phyloP scores from a whole-genome alignment of 2,329 filamentous ascomycete species.

The Arthrobotrys iridis region DNA sequence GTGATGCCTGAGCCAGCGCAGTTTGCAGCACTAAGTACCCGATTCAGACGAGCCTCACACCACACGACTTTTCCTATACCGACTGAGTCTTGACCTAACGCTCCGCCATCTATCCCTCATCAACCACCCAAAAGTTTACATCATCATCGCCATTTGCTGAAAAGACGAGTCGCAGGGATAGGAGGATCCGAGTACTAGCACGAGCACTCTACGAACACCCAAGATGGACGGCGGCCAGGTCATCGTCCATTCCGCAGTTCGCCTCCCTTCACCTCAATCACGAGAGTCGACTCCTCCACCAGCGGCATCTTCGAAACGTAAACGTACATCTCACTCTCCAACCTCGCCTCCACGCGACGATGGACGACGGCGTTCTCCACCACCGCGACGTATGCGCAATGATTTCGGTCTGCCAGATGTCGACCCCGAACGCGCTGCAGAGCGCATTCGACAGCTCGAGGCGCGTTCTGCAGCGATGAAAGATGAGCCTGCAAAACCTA shows the following conservation, averaged over 20 bases:
- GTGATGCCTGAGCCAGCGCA: conserved; percentile 18
- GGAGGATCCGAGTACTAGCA: background rate
- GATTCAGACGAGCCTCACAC: background rate
- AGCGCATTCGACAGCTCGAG: conserved; percentile 65
- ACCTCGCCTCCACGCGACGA: conserved; percentile 64
- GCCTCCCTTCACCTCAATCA: conserved; percentile 69
- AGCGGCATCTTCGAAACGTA: conserved; percentile 65
- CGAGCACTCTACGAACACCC: background rate
- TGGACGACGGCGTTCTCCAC: conserved; percentile 65
- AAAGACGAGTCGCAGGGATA: background rate
- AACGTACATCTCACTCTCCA: conserved; percentile 68
- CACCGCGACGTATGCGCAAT: conserved; percentile 59
- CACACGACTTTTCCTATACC: conserved; percentile 26
- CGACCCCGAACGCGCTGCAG: conserved; percentile 65
- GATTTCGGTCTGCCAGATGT: conserved; percentile 64
- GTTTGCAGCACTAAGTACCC: conserved; percentile 8
- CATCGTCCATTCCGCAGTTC: conserved; percentile 68
- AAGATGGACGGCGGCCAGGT: conserved; percentile 61
- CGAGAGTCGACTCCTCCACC: conserved; percentile 65
- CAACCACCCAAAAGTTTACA: background rate
- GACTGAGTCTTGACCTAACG: conserved; percentile 11
- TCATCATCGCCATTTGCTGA: background rate
- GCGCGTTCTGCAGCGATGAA: conserved; percentile 67
- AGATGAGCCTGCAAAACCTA: conserved; percentile 81
- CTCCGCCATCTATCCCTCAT: conserved; percentile 13